These are phyloP conservation scores for Cystofilobasidium ferigula DNA, from an alignment of 768 basidiomycete species.

Conservation along the genomic window DNA sequence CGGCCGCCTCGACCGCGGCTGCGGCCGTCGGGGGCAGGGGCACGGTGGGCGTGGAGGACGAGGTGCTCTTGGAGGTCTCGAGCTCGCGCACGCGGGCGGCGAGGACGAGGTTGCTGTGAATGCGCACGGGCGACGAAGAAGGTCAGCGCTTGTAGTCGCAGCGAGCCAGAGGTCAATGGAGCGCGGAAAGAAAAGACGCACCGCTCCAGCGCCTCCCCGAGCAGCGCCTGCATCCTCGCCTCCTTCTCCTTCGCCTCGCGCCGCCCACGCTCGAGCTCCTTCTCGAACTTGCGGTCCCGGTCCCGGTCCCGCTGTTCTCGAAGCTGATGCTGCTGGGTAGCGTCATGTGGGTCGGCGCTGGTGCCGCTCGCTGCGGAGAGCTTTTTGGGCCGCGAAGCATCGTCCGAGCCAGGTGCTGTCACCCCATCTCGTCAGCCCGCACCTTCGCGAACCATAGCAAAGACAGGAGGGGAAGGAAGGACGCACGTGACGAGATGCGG, in stretches of 20 bases:
- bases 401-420: too few relatives aligned
- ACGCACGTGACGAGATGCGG: neutral
- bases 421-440: too few relatives aligned
- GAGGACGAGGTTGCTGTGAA: neutral
- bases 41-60: too few relatives aligned
- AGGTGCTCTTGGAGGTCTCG: neutral
- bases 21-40: neutral
- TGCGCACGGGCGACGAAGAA: neutral
- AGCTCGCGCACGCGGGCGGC: slow-evolving; percentile 2
- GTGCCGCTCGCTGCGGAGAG: too few relatives aligned
- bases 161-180: neutral
- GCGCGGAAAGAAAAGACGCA: neutral
- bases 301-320: neutral
- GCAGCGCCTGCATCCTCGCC: neutral
- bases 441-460: neutral
- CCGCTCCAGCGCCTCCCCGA: slow-evolving; percentile 4
- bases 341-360: too few relatives aligned
- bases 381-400: neutral
- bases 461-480: neutral
- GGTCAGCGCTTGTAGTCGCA: neutral
- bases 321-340: too few relatives aligned
- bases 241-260: slow-evolving; percentile 6
- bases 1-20: neutral
- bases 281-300: neutral
- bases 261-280: neutral